Percentiles rank a stretch among this genome's conserved stretches.
These are phyloP conservation scores for Colletotrichum paranaense DNA, from an alignment of 2,329 filamentous ascomycete species.

Conservation along the genomic window DNA sequence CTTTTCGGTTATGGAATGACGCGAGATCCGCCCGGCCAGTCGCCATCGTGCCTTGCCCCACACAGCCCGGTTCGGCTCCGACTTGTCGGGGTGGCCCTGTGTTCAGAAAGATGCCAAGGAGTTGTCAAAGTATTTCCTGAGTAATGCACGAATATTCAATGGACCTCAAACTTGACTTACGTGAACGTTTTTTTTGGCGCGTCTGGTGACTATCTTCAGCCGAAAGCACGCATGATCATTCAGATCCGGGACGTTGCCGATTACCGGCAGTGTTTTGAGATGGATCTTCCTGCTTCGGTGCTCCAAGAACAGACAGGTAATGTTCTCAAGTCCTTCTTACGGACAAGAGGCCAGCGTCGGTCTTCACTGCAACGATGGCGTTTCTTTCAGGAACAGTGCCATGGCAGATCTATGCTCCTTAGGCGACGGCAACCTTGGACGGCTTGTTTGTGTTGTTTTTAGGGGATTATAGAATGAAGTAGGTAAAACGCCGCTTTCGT, in stretches of 20 bases:
- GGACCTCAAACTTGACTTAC: background rate
- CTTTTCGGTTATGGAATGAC: background rate
- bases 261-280: background rate
- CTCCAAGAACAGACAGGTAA: background rate
- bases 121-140: background rate
- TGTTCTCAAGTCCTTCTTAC: background rate
- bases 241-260: no score
- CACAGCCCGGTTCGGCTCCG: background rate
- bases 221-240: background rate
- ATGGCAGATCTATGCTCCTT: background rate
- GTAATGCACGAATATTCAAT: background rate
- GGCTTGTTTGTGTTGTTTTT: background rate
- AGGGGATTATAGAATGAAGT: background rate
- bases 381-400: background rate
- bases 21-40: slow-evolving; percentile 10
- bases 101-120: background rate
- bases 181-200: background rate
- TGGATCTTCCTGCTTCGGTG: background rate
- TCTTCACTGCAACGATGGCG: background rate
- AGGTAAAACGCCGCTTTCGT: background rate
- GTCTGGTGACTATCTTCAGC: background rate
- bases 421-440: no score
- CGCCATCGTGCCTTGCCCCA: slow-evolving; percentile 9
- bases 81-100: background rate
- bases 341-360: no score